phyloP scores from a whole-genome alignment of 441 rosid species.

The Gossypium schwendimanii region DNA sequence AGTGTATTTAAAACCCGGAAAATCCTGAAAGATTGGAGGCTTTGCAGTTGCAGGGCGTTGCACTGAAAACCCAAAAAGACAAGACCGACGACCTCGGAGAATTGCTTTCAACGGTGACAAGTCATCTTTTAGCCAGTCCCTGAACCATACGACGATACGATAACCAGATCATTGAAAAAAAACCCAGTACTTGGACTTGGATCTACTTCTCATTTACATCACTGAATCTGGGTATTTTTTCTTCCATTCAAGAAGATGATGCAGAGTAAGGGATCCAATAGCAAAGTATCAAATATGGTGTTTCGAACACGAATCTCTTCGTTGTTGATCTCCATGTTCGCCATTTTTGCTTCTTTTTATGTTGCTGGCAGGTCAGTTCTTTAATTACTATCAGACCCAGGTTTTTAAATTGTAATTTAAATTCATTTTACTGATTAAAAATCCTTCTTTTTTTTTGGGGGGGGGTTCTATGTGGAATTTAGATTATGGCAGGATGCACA shows the following conservation, averaged over 20 bases:
- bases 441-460: neutral
- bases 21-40: neutral
- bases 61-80: neutral
- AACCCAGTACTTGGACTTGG: neutral
- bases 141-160: neutral
- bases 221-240: neutral
- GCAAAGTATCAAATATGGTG: conserved; percentile 34
- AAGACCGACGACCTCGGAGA: neutral
- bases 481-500: conserved; percentile 88
- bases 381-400: neutral
- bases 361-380: conserved; percentile 74
- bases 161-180: neutral
- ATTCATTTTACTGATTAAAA: neutral
- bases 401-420: neutral
- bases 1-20: neutral
- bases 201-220: neutral
- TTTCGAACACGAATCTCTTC: conserved; percentile 40
- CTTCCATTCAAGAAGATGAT: conserved; percentile 8
- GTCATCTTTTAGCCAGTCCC: neutral
- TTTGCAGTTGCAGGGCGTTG: neutral
- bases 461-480: neutral
- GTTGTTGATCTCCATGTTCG: conserved; percentile 63
- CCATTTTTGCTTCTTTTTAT: conserved; percentile 66
- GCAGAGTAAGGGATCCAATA: conserved; percentile 55
- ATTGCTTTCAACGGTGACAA: neutral